Evolutionary conservation across 805 yeast genomes (phyloP), one percentile per base, ranked within the genome.

Genomic region (Saccharomycopsis fodiens): DNA sequence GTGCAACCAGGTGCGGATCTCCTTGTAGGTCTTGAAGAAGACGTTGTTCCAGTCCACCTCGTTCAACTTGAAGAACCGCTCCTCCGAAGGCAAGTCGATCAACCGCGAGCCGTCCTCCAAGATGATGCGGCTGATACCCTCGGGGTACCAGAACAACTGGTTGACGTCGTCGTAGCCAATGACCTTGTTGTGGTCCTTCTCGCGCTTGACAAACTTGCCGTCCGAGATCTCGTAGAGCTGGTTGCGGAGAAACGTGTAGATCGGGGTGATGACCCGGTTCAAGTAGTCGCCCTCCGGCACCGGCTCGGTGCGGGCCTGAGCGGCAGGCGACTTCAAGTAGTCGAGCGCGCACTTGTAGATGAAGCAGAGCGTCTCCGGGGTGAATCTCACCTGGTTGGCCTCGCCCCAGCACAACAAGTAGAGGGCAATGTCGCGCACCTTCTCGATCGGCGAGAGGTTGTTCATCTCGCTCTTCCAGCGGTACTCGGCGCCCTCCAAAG

Each of bases 101-200:
- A 93, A 72, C 63, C 96, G 81, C 16, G 95, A 73, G 55, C 96
- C 96, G 62, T 93, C 97, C 62, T 84, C 93, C 58, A 91, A 77
- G 42, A 82, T 76, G 57, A 93, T 89, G 67, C 93, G 82, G 50
- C 94, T 82, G 54, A 93, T 85, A 74, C 98, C 99, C 69, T 94
- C 97, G 40, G 97, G 97, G 68, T 94, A 93, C 99, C 99, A 93
- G 70, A 94, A 93, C 57, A 93, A 75, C 73, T 93, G 99, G 67
- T 93, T 93, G 51, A 93, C 95, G 72, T 93, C 99, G 71, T 93
- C 99, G 65, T 93, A 93, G 65, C 98, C 94, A 58, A 85, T 75
- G 53, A 79, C 68, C 53, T 73, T 59, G 60, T 70, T 59, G 68
- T 79, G 93, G 64, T 86, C 93, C 54, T 73, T 73, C 56, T 79